Conservation (phyloP, 768 basidiomycete species). For the Obba rivulosa region DNA sequence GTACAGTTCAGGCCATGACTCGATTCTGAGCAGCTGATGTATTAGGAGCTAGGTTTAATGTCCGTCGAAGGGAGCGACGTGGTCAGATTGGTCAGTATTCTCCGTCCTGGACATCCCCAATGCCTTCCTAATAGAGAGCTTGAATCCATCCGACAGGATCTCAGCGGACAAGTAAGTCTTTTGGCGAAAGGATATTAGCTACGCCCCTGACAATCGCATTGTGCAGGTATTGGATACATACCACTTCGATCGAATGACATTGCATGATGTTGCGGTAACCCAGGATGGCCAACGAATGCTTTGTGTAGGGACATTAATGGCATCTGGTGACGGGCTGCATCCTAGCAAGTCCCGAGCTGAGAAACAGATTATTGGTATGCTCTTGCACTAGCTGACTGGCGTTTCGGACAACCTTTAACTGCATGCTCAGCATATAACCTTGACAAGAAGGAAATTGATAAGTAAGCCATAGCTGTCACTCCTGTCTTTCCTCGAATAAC, state of each 20-base stretch:
- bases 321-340: slow-evolving; percentile 55
- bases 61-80: slow-evolving; percentile 65
- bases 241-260: slow-evolving; percentile 53
- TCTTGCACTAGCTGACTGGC: not conserved
- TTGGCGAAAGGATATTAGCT: too few species aligned
- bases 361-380: slow-evolving; percentile 68
- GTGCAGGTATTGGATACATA: slow-evolving; percentile 49
- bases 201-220: not conserved
- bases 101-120: not conserved
- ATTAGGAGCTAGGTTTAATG: slow-evolving; percentile 46
- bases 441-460: slow-evolving; percentile 59
- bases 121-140: not conserved
- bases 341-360: slow-evolving; percentile 68
- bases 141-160: slow-evolving; percentile 34
- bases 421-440: slow-evolving; percentile 55
- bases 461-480: slow-evolving; percentile 33
- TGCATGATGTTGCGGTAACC: slow-evolving; percentile 69
- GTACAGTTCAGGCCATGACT: slow-evolving; percentile 24
- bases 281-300: slow-evolving; percentile 60
- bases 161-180: slow-evolving; percentile 47
- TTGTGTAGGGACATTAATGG: slow-evolving; percentile 62
- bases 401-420: not conserved
- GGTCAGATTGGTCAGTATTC: slow-evolving; percentile 45
- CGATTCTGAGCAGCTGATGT: not conserved
- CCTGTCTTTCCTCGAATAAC: not conserved